Conservation (phyloP, 192 early-diverging fungal species). For the Glomus cerebriforme region DNA sequence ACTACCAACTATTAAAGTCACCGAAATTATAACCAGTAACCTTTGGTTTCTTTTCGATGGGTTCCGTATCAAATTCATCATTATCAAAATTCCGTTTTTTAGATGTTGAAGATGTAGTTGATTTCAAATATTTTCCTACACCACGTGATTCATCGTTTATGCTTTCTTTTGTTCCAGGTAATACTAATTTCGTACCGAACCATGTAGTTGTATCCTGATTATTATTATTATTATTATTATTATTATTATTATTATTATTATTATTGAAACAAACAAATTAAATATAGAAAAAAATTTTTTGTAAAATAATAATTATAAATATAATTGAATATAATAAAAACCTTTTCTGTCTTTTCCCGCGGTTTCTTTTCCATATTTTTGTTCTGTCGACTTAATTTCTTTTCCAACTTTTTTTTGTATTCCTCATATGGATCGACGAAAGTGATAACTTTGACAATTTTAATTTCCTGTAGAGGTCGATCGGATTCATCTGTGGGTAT, state of each 20-base stretch:
- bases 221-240: not conserved
- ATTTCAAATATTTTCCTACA: slow-evolving; percentile 69
- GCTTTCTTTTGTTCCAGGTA: slow-evolving; percentile 29
- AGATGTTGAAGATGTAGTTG: slow-evolving; percentile 4
- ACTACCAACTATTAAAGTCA: slow-evolving; percentile 51
- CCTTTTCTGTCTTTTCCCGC: slow-evolving; percentile 56
- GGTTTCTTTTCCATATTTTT: slow-evolving; percentile 41
- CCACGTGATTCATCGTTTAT: slow-evolving; percentile 40
- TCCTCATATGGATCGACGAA: slow-evolving; percentile 88
- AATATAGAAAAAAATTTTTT: not conserved
- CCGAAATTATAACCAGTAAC: slow-evolving; percentile 39
- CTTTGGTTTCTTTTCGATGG: slow-evolving; percentile 19
- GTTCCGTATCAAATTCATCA: not conserved
- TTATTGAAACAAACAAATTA: too few species aligned
- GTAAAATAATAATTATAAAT: not conserved
- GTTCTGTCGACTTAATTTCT: slow-evolving; percentile 59
- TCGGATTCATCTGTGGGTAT: slow-evolving; percentile 73
- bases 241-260: not conserved
- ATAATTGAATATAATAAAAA: too few species aligned
- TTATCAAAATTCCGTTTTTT: slow-evolving; percentile 30
- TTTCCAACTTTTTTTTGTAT: slow-evolving; percentile 66
- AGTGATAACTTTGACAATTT: slow-evolving; percentile 70
- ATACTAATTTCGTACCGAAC: slow-evolving; percentile 65
- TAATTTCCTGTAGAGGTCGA: slow-evolving; percentile 70
- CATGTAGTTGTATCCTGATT: slow-evolving; percentile 64